Evolutionary conservation across 495 filamentous ascomycete genomes (phyloP).

Genomic region (Poronia punctata): DNA sequence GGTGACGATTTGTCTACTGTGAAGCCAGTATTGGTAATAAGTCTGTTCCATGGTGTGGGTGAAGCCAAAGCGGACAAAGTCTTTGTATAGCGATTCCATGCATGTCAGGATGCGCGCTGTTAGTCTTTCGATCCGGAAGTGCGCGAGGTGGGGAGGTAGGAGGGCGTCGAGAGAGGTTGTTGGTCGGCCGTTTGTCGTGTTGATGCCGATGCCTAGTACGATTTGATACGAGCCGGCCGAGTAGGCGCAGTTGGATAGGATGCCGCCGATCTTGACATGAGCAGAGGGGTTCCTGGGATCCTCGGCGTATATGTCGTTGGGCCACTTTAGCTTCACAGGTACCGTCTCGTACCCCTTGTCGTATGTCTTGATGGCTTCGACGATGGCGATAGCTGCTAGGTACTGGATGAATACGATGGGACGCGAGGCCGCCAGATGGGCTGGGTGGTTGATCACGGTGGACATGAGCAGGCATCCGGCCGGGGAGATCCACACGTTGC

Average conservation of each 20-base stretch:
- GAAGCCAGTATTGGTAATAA: conserved; percentile 88
- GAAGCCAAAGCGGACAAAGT: conserved; percentile 69
- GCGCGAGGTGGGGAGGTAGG: conserved; percentile 43
- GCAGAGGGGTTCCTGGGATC: conserved; percentile 56
- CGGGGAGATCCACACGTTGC: conserved; percentile 92
- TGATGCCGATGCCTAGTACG: conserved; percentile 84
- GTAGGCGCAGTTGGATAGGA: conserved; percentile 86
- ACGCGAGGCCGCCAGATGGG: conserved; percentile 59
- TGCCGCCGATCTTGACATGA: conserved; percentile 90
- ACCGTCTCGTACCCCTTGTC: conserved; percentile 59
- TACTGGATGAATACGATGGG: conserved; percentile 96
- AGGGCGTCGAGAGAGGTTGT: conserved; percentile 81
- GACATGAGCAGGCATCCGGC: conserved; percentile 82
- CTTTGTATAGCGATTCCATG: conserved; percentile 71
- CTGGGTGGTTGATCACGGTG: conserved; percentile 73
- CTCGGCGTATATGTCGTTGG: conserved; percentile 88
- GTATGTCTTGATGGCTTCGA: conserved; percentile 78
- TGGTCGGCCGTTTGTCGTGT: conserved; percentile 77
- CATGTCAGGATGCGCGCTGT: conserved; percentile 73
- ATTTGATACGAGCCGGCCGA: conserved; percentile 71
- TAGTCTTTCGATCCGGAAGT: conserved; percentile 71
- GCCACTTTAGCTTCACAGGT: conserved; percentile 91
- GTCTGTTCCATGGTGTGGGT: conserved; percentile 59
- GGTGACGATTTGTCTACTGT: conserved; percentile 82
- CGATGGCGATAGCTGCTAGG: conserved; percentile 81